Evolutionary conservation across 441 rosid species (phyloP).

Genomic region (Macaranga tanarius): DNA sequence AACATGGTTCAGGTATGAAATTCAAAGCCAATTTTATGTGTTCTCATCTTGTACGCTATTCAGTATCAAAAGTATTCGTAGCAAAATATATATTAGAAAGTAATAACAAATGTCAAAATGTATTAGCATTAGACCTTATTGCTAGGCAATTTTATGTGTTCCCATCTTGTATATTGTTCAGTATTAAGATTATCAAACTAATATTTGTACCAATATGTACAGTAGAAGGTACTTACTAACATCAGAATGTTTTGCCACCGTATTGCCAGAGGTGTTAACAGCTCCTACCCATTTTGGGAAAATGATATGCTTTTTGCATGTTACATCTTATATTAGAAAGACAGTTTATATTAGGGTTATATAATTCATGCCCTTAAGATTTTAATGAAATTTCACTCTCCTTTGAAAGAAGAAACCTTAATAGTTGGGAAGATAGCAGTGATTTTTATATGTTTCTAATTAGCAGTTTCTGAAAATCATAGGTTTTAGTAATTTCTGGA

Average conservation of each 20-base stretch:
- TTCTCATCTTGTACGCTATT: neutral
- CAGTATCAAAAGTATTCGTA: neutral
- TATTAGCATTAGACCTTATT: neutral
- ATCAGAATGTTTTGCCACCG: neutral
- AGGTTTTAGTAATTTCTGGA: conserved; percentile 91
- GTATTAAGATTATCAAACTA: neutral
- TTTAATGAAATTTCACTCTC: neutral
- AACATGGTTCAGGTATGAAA: conserved; percentile 9
- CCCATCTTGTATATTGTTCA: neutral
- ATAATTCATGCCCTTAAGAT: neutral
- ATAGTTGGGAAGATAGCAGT: neutral
- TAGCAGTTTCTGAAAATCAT: conserved; percentile 21
- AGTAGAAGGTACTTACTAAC: neutral
- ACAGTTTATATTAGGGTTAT: neutral
- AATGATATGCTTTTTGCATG: neutral
- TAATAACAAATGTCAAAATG: neutral
- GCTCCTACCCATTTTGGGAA: conserved; percentile 9
- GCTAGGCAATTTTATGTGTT: neutral
- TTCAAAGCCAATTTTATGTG: conserved; percentile 3
- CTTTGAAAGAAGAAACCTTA: neutral
- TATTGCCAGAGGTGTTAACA: neutral
- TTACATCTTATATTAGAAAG: conserved; percentile 4
- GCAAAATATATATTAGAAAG: neutral
- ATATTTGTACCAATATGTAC: neutral
- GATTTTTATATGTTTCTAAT: conserved; percentile 10